Conservation (phyloP, 345 rosid species). For the Schrenkiella parvula region DNA sequence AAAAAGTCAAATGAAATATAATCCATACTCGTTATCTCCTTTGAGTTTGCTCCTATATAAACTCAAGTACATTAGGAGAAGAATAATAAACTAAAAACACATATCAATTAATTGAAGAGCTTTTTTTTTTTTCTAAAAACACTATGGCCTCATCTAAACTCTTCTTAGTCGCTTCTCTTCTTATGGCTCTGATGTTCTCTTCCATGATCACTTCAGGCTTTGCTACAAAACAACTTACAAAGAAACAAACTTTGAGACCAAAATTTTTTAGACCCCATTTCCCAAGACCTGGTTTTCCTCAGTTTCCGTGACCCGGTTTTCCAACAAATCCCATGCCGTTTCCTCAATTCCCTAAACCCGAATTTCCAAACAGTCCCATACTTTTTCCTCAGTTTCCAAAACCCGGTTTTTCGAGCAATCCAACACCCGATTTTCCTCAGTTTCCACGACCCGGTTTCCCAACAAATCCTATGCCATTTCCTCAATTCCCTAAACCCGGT, state of each 20-base stretch:
- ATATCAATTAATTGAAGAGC: not conserved
- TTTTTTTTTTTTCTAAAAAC: not conserved
- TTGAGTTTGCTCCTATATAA: constrained; percentile 14
- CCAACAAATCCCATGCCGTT: not conserved
- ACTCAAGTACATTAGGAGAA: not conserved
- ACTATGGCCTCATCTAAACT: constrained; percentile 16
- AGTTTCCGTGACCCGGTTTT: not conserved
- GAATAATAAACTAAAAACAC: not conserved
- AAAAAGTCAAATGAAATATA: too few species aligned
- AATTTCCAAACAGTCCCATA: too few species aligned
- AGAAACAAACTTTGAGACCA: not conserved
- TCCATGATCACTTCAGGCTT: not conserved
- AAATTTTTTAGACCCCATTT: not conserved
- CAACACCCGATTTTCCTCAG: not conserved
- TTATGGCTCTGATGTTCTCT: not conserved
- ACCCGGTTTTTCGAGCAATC: not conserved
- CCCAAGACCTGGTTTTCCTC: not conserved
- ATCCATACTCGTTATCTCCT: not conserved
- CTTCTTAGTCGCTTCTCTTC: not conserved
- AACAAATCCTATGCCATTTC: not conserved
- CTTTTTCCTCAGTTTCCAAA: not conserved
- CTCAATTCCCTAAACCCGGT: not conserved
- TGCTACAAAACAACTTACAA: not conserved
- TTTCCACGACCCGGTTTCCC: not conserved
- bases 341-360: not conserved